phyloP scores from a whole-genome alignment of 345 rosid species.

The Linum trigynum region DNA sequence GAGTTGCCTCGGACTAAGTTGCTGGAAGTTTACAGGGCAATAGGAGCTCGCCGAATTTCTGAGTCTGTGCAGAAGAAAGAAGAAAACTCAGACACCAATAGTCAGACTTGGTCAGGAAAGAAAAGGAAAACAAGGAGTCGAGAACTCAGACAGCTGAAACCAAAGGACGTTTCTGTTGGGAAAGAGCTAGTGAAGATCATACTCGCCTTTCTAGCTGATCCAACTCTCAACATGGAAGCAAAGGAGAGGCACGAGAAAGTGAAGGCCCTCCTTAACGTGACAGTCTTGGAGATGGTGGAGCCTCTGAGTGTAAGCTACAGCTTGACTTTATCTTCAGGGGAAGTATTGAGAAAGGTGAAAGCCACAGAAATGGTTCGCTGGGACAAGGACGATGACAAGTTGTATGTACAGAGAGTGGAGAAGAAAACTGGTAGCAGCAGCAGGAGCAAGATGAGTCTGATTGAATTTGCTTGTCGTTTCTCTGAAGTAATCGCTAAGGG shows the following conservation, averaged over 20 bases:
- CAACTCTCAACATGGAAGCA: conserved; percentile 36
- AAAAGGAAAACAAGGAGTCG: no score
- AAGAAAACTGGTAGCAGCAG: not conserved
- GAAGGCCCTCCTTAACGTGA: conserved; percentile 28
- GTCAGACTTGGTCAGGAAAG: not conserved
- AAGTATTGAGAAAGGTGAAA: conserved; percentile 13
- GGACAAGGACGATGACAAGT: conserved; percentile 37
- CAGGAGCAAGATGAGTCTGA: conserved; percentile 23
- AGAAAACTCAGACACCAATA: not conserved
- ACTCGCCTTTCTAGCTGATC: conserved; percentile 46
- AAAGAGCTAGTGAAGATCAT: conserved; percentile 41
- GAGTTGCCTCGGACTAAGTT: conserved; percentile 31
- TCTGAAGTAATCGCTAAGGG: conserved; percentile 45
- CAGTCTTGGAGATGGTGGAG: conserved; percentile 30
- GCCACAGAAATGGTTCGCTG: conserved; percentile 38
- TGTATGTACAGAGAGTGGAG: conserved; percentile 38
- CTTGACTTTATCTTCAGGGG: conserved; percentile 31
- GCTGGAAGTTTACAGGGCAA: conserved; percentile 34
- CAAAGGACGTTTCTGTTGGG: conserved; percentile 12
- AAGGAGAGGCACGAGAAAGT: conserved; percentile 39
- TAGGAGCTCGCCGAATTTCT: conserved; percentile 56
- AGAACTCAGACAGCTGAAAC: conserved; percentile 11
- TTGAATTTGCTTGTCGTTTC: conserved; percentile 44
- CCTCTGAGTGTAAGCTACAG: conserved; percentile 26
- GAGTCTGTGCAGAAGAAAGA: conserved; percentile 30